Evolutionary conservation across 805 yeast genomes (phyloP).

Genomic region (Cyberlindnera americana): DNA sequence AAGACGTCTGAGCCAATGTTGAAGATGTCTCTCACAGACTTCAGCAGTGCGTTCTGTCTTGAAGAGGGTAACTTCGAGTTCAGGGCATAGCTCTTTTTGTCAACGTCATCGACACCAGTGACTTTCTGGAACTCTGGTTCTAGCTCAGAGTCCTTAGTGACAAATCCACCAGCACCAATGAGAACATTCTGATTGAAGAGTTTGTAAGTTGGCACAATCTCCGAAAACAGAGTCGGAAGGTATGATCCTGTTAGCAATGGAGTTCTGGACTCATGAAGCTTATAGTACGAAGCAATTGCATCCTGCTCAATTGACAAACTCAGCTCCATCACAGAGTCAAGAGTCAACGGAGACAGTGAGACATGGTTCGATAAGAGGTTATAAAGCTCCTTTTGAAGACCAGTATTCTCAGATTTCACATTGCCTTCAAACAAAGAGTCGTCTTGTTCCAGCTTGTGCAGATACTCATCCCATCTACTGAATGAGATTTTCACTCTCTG

Average conservation of each 20-base stretch:
- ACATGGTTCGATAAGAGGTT: conserved; percentile 44
- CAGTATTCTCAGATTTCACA: conserved; percentile 23
- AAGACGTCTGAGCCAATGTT: conserved; percentile 57
- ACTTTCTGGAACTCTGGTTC: conserved; percentile 24
- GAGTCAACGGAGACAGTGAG: conserved; percentile 39
- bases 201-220: conserved; percentile 49
- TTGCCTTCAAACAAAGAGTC: conserved; percentile 27
- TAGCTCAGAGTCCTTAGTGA: conserved; percentile 9
- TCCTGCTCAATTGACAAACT: conserved; percentile 68
- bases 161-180: conserved; percentile 50
- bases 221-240: conserved; percentile 63
- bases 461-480: conserved; percentile 78
- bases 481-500: conserved; percentile 69
- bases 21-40: conserved; percentile 58
- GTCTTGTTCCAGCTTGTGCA: conserved; percentile 45
- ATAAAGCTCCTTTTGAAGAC: conserved; percentile 39
- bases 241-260: conserved; percentile 62
- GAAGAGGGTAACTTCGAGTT: conserved; percentile 27
- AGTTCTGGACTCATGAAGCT: conserved; percentile 45
- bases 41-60: conserved; percentile 47
- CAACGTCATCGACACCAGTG: conserved; percentile 47
- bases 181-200: conserved; percentile 51
- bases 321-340: conserved; percentile 54
- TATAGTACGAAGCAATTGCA: conserved; percentile 39
- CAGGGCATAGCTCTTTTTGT: conserved; percentile 29